Conservation (phyloP, 257 asterid genomes). For the Misopates orontium region DNA sequence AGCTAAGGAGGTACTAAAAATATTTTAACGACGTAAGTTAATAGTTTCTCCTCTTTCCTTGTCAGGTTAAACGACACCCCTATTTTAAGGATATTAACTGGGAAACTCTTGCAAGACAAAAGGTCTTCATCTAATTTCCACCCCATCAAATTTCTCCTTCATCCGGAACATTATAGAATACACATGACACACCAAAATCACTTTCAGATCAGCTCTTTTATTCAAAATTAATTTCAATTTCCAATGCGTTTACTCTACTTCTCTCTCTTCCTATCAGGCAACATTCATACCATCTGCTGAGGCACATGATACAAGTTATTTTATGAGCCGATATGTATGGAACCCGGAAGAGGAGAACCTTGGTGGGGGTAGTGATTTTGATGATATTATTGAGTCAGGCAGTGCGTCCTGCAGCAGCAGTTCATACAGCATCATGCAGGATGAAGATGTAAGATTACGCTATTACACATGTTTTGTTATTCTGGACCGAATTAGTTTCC, state of each 20-base stretch:
- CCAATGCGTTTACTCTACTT: slow-evolving; percentile 10
- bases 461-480: slow-evolving; percentile 2
- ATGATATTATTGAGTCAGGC: slow-evolving; percentile 65
- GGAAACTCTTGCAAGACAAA: slow-evolving; percentile 89
- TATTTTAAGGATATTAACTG: slow-evolving; percentile 82
- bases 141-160: slow-evolving; percentile 4
- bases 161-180: background rate
- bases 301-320: slow-evolving; percentile 89
- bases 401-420: slow-evolving; percentile 80
- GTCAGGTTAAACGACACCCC: slow-evolving; percentile 75
- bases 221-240: background rate
- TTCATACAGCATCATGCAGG: slow-evolving; percentile 64
- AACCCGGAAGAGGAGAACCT: slow-evolving; percentile 79
- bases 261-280: slow-evolving; percentile 57
- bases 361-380: slow-evolving; percentile 75
- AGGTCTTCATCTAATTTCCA: slow-evolving; percentile 46
- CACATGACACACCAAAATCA: background rate
- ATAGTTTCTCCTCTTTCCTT: slow-evolving; percentile 25
- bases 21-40: slow-evolving; percentile 10
- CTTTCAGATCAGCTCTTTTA: background rate
- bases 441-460: slow-evolving; percentile 69
- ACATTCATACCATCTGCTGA: slow-evolving; percentile 86
- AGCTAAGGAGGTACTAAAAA: slow-evolving; percentile 22
- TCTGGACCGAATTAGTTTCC: slow-evolving; percentile 10
- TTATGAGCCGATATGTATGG: slow-evolving; percentile 97